Percentiles rank a stretch among this genome's conserved stretches.
Conservation (phyloP, 2,329 filamentous ascomycete species). For the Penicillium corylophilum region DNA sequence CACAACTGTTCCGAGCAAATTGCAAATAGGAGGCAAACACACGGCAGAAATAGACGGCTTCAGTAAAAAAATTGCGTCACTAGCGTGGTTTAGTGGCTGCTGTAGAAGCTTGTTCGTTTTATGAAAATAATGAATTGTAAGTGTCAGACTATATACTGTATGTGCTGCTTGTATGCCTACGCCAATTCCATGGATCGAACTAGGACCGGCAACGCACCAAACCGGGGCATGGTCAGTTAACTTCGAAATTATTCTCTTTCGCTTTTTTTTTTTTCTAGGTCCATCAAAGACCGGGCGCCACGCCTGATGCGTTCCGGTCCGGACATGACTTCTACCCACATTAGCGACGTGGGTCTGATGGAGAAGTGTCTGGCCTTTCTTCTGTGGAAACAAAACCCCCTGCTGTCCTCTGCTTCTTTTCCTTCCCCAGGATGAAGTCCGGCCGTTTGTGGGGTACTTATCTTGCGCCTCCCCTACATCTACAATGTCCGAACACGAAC, state of each 20-base stretch:
- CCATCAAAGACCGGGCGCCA: background rate
- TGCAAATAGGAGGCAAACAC: background rate
- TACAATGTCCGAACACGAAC: slow-evolving; percentile 15
- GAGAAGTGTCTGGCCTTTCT: slow-evolving; percentile 1
- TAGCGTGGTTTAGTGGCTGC: slow-evolving; percentile 7
- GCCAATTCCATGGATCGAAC: background rate
- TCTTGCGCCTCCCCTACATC: background rate
- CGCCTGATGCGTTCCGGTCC: slow-evolving; percentile 11
- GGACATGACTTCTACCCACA: slow-evolving; percentile 19
- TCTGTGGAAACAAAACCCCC: slow-evolving; percentile 1
- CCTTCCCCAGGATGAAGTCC: slow-evolving; percentile 9
- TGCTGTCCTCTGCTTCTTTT: background rate
- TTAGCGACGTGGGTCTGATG: slow-evolving; percentile 22
- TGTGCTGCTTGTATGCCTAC: too few species aligned
- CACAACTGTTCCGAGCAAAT: background rate
- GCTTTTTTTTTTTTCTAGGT: background rate
- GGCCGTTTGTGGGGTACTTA: slow-evolving; percentile 11
- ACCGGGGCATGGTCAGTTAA: background rate
- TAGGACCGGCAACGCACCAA: background rate
- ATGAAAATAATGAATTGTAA: background rate
- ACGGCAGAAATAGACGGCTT: background rate
- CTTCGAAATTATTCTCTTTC: background rate
- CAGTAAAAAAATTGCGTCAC: background rate
- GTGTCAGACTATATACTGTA: too few species aligned
- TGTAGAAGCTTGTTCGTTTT: slow-evolving; percentile 8